Base-by-base conservation (phyloP, 106 monocot genomes). In the Narthecium ossifragum region DNA sequence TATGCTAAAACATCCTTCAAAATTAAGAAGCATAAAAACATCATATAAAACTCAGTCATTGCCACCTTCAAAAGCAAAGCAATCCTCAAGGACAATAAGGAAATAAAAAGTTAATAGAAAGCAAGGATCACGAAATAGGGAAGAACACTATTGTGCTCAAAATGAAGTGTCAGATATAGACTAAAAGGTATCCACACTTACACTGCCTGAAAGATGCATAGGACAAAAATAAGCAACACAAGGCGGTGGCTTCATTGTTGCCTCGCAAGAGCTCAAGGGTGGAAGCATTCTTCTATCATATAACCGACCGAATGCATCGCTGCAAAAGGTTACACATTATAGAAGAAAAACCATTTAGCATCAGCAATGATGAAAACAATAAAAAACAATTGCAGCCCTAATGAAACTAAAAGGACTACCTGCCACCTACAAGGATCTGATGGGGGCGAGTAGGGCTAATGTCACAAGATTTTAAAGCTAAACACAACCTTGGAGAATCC, bases 241-340 rank as follows among this genome's bases (percentile, higher is more conserved):
- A 52, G 80, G 70, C 62, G 96, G 87, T 39, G 90, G 76, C 40
- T 76, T 80, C 64, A 68, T 71, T 50, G 69, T 86, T 32, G 49
- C 73, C 51, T 67, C 75, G 59, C 67, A 81, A 26, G 96, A 87
- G 66, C 84, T 91, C 64, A 79, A 66, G 1, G 86, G 63, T 20
- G 96, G 90, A 69, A 98, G 74, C 96, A 98, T 98, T 69, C 96
- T 90, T 64, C 96, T 74, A 74, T 98, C 96, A 67, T 98, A 98
- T 30, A 98, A 59, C 36, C 96, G 86, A 20, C 69, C 96, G 84
- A 98, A 90, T 61, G 96, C 86, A 81, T 98, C 96, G 66, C 96
- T 98, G 69, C 29, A 30, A 4, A n/a, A 62, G n/a, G 48, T 0
- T 37, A 17, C 24, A 64, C 31, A 51, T 50, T 12, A 2, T 14